These are phyloP conservation scores for Backusella macrospora DNA, from an alignment of 192 early-diverging fungal species.

Conservation along the genomic window DNA sequence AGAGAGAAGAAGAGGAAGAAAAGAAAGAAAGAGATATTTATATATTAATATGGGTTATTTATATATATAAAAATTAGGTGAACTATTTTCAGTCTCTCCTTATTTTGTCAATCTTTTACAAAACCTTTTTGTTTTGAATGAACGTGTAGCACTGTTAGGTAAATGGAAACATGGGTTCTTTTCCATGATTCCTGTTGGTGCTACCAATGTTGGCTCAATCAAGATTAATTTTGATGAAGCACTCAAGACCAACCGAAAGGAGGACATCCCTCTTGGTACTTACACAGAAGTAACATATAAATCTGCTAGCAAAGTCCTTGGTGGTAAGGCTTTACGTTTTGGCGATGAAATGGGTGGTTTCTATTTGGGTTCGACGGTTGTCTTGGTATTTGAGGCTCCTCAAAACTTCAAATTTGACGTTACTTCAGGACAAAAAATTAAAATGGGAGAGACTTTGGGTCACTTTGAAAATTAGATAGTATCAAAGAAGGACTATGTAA, in stretches of 20 bases:
- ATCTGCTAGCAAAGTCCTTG: conserved; percentile 59
- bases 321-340: conserved; percentile 66
- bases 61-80: conserved; percentile 54
- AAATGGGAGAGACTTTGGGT: conserved; percentile 85
- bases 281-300: conserved; percentile 76
- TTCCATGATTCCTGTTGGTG: conserved; percentile 95
- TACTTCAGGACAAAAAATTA: conserved; percentile 71
- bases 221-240: conserved; percentile 90
- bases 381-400: conserved; percentile 97
- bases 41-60: not conserved
- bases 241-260: conserved; percentile 67
- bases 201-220: conserved; percentile 98
- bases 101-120: conserved; percentile 81
- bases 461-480: conserved; percentile 26
- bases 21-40: not conserved
- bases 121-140: conserved; percentile 96
- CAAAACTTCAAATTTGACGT: conserved; percentile 76
- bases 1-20: not conserved
- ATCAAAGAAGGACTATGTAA: too few relatives aligned
- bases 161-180: conserved; percentile 95
- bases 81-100: conserved; percentile 95
- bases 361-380: conserved; percentile 91
- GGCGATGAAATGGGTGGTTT: conserved; percentile 98
- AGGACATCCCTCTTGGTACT: conserved; percentile 66
- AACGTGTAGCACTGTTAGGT: conserved; percentile 92